Percentiles rank a stretch among this genome's conserved stretches.
phyloP scores from a whole-genome alignment of 2,329 filamentous ascomycete species.

The Hypoxylon sp. region DNA sequence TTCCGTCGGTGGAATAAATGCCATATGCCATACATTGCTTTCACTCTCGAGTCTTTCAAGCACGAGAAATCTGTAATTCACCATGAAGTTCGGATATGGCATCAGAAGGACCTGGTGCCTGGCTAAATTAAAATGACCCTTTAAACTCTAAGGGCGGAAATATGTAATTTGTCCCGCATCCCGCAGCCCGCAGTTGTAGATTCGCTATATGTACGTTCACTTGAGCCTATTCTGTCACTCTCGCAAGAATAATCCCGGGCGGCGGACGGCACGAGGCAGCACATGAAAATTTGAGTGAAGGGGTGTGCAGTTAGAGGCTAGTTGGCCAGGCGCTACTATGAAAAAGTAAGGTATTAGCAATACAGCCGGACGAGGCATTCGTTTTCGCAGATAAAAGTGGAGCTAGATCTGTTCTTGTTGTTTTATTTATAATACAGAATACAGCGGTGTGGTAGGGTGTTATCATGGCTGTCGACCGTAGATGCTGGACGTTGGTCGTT shows the following conservation, averaged over 20 bases:
- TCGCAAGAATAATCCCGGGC: conserved; percentile 32
- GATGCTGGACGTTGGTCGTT: background rate
- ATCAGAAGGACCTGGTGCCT: conserved; percentile 28
- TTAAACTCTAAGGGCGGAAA: conserved; percentile 31
- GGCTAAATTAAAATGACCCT: conserved; percentile 24
- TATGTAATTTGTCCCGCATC: conserved; percentile 39
- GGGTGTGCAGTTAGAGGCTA: conserved; percentile 36
- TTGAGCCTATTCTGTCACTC: conserved; percentile 42
- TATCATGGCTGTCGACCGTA: background rate
- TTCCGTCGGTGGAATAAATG: background rate
- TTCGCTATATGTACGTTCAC: conserved; percentile 27
- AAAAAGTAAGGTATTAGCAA: conserved; percentile 39
- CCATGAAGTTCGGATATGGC: conserved; percentile 28
- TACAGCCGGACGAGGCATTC: conserved; percentile 39
- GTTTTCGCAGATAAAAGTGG: conserved; percentile 39
- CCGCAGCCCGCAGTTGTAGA: conserved; percentile 16
- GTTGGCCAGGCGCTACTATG: conserved; percentile 9
- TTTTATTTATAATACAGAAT: conserved; percentile 12
- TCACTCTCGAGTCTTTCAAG: background rate
- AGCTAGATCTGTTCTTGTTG: conserved; percentile 14
- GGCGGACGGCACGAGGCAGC: conserved; percentile 25
- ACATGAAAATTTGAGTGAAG: conserved; percentile 19
- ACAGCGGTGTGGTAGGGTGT: conserved; percentile 4
- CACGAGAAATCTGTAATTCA: conserved; percentile 19
- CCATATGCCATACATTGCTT: background rate